Evolutionary conservation across 192 early-diverging fungal genomes (phyloP), one percentile per base, ranked within the genome.

Genomic region (Coemansia guatemalensis): DNA sequence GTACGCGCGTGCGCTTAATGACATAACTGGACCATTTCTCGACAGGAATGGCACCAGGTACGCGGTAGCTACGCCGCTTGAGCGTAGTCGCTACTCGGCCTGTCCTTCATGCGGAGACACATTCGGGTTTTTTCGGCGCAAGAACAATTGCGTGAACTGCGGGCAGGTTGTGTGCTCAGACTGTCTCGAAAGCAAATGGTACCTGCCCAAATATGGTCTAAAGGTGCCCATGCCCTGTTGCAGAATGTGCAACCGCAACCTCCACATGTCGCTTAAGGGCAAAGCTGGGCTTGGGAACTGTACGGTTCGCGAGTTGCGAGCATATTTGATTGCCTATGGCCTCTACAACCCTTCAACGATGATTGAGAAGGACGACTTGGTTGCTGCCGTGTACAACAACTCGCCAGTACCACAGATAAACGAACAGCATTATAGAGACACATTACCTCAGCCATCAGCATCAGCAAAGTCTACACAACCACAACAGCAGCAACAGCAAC

Each of bases 161-260:
- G 76, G 77, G 7, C 78, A 72, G 49, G 78, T 81, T 12, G 69
- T 75, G 12, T 81, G 78, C 53, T 48, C 73, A 5, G 73, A 75
- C 66, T 81, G 78, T 44, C n/a, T 75, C 12, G 24, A 52, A 8
- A 51, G 39, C 60, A 68, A 62, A 20, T 81, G 78, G 78, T 81
- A 75, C 58, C 55, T 81, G 56, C 73, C 78, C 56, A 81, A 81
- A 56, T 81, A 75, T 61, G 78, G 78, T 26, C 24, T 75, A n/a
- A 71, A 68, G 64, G 39, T 62, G 30, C 66, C 69, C 2, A 62
- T 64, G 8, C 17, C 52, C 14, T 75, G 72, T 58, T 81, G 73
- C 48, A 63, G 23, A 39, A 63, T 64, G 69, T 75, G 73, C 67
- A 69, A 68, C 49, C 69, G 73, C 27, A 75, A 75, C 57, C 56